Percentiles rank a stretch among this genome's conserved stretches.
phyloP scores from a whole-genome alignment of 2,329 filamentous ascomycete genomes.

The Teratosphaeria zuluensis region DNA sequence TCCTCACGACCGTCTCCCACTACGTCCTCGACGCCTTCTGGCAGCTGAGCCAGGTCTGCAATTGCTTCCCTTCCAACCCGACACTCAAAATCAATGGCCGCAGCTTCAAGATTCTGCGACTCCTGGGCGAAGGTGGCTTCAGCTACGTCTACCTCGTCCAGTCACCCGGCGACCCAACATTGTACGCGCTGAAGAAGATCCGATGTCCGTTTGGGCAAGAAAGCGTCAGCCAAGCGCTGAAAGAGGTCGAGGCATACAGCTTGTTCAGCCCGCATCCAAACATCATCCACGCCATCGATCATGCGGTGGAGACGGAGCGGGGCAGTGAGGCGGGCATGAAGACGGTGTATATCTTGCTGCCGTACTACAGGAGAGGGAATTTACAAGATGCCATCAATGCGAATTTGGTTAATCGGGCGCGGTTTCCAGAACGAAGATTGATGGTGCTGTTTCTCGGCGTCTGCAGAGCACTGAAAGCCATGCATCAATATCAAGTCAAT shows the following conservation, averaged over 20 bases:
- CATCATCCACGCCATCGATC: conserved; percentile 80
- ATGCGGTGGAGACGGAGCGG: conserved; percentile 66
- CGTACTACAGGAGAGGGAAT: conserved; percentile 91
- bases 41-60: conserved; percentile 88
- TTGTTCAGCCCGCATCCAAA: conserved; percentile 74
- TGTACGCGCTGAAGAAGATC: conserved; percentile 97
- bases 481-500: conserved; percentile 77
- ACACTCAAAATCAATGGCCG: conserved; percentile 91
- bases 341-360: conserved; percentile 92
- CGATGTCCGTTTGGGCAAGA: conserved; percentile 96
- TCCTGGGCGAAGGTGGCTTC: conserved; percentile 96
- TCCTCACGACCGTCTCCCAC: conserved; percentile 28
- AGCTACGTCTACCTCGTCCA: conserved; percentile 98
- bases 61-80: conserved; percentile 89
- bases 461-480: conserved; percentile 73
- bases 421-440: conserved; percentile 76
- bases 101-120: conserved; percentile 88
- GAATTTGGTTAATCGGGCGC: conserved; percentile 88
- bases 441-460: conserved; percentile 90
- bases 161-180: conserved; percentile 70
- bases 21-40: conserved; percentile 82
- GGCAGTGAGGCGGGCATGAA: conserved; percentile 56
- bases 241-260: conserved; percentile 93
- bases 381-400: conserved; percentile 98
- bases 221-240: conserved; percentile 87